Evolutionary conservation across 129 eudicot species (phyloP), one percentile per base, ranked within the genome.

Genomic region (Rutidosis leptorrhynchoides): DNA sequence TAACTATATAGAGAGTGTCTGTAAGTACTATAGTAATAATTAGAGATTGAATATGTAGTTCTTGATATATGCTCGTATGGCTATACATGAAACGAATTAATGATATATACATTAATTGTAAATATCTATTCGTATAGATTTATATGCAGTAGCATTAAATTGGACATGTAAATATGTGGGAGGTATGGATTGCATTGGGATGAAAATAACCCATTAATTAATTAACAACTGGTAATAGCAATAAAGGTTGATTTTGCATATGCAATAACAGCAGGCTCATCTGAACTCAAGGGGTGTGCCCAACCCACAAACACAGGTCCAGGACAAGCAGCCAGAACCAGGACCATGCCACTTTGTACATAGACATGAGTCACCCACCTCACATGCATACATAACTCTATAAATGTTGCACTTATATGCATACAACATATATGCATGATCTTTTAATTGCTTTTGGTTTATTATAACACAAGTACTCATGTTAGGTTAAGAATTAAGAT

Each of bases 251-350:
- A 68, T 68, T 43, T 22, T 40, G 12, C 16, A 40, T 22, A 68
- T n/a, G 43, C 55, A 69, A 69, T 28, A 58, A 58, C 40, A 58
- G 62, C 62, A 57, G 73, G 49, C 67, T 58, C 53, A 65, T 65
- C 67, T 55, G 67, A 16, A 42, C 12, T 40, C 16, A 40, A 40
- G 46, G 42, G 17, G 59, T n/a, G 35, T 62, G 56, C 23, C 58
- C 16, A 53, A 16, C 60, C 3, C 17, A 35, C 9, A 33, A 3
- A 23, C 45, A 59, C 58, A 67, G 52, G 30, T 16, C 33, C 14
- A 6, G 46, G 46, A 40, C 46, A 15, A 40, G 46, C 46, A 40
- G n/a, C 37, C 40, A 65, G 66, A 58, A 56, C 54, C 65, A 65
- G 78, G 65, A 56, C 74, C 65, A 56, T 54, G 26, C 27, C 27